phyloP scores from a whole-genome alignment of 192 early-diverging fungal genomes.

The Coemansia nantahalensis region DNA sequence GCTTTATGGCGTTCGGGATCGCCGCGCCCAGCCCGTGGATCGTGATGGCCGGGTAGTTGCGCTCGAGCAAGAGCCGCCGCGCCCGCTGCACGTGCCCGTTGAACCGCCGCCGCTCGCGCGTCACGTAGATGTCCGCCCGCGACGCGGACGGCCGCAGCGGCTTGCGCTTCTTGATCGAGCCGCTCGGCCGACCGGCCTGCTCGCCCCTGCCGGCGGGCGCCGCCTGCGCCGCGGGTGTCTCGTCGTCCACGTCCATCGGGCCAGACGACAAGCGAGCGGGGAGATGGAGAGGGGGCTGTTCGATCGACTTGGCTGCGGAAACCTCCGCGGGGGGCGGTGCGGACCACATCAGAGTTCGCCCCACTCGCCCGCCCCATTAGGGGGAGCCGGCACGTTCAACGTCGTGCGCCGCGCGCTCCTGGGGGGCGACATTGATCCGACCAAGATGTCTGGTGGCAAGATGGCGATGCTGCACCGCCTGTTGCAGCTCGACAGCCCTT shows the following conservation, averaged over 20 bases:
- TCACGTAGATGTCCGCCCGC: constrained; percentile 78
- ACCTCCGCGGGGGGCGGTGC: no score
- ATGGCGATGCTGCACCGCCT: no score
- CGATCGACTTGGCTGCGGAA: no score
- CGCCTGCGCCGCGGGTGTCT: neutral
- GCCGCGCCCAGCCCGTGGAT: constrained; percentile 81
- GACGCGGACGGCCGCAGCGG: constrained; percentile 64
- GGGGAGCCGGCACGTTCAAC: no score
- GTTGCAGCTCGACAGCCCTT: no score
- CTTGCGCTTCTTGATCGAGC: constrained; percentile 42
- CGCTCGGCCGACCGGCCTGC: neutral
- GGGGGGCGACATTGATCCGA: no score
- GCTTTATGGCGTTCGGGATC: constrained; percentile 62
- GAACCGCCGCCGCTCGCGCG: constrained; percentile 60
- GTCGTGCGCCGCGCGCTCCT: no score
- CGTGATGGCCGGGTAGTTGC: constrained; percentile 60
- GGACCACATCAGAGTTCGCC: no score
- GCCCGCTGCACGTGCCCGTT: constrained; percentile 60
- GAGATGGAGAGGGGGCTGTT: no score
- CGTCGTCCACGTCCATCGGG: neutral
- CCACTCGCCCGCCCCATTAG: no score
- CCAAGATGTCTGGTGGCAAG: no score
- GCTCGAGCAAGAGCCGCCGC: constrained; percentile 63
- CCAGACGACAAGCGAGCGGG: no score
- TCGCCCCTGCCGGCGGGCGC: neutral